Base-by-base conservation (phyloP, 139 green algal genomes). In the Dunaliella sp. region DNA sequence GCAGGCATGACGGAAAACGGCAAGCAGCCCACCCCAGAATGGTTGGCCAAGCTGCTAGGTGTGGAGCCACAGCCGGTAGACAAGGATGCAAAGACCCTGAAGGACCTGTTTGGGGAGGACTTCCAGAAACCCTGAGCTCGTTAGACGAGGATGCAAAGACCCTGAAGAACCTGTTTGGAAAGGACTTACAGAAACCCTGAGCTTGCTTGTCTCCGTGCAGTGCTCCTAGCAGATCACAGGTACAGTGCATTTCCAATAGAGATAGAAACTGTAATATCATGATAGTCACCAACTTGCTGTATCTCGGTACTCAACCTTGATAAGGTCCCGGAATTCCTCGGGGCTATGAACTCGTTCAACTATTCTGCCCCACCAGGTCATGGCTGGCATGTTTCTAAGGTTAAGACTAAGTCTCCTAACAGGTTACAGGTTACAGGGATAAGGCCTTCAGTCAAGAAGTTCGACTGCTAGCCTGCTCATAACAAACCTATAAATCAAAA, bases 21-120 rank as follows among this genome's bases (percentile, higher is more conserved):
- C 84, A 90, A 90, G 84, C 90, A 95, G 84, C 89, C 91, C 77
- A 91, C 87, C 1, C 90, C 90, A 0, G 88, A 94, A 77, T 95
- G 89, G 89, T 79, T 96, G 77, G 80, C 89, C 0, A 91, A 95
- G 65, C 31, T 94, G 26, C 83, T 95, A n/a, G 91, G 92, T 0
- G 77, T 89, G 77, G 89, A 92, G 82, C 34, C 48, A 24, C 38
- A 78, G 35, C n/a, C 36, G 0, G 81, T 86, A 0, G 38, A 30
- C 7, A 1, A 31, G 25, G 38, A n/a, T 36, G 73, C 65, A 36
- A 85, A 84, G 65, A 86, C 87, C 0, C 81, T 90, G 3, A 83
- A 85, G 76, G 72, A 88, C 1, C 75, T 87, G 7, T 38, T 87
- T 32, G 79, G 79, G 3, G 79, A 78, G 73, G 73, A 65, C 16